Evolutionary conservation across 257 asterid species (phyloP), one percentile per base, ranked within the genome.

Genomic region (Linaria vulgaris): DNA sequence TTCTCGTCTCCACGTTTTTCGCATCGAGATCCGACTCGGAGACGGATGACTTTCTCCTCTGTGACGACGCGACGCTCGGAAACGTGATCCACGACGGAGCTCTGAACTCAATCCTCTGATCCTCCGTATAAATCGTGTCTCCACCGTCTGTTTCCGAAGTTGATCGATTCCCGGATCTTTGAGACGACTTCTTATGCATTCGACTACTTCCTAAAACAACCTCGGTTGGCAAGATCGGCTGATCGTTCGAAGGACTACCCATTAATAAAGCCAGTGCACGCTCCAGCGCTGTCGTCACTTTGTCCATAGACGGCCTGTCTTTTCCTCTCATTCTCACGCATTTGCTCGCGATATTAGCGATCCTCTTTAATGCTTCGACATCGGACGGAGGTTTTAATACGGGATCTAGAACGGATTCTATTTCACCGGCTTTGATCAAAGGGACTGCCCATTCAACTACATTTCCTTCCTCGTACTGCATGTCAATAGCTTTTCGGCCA

Each of bases 371-470:
- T 6, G 96, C 95, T 67, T 86, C 98, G 21, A 81, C 50, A 69
- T 88, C 90, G 0, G 79, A 52, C 4, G 98, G 94, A 15, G 74
- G 79, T 56, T 84, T 86, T 63, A 88, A 58, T 22, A 61, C 63
- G 3, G 95, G 95, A 69, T 91, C 98, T 31, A 91, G 70, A 30
- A 88, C 59, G 19, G 83, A 64, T 39, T 82, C 83, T 9, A 88
- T 59, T 1, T 86, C 91, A 3, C 95, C 95, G 0, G 79, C 71
- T 74, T 88, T 86, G 64, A 91, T 86, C 73, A 85, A 63, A 44
- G 98, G 98, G 48, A 82, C 96, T 3, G 95, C 98, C 98, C 98
- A 91, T 76, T 91, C 98, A 1, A 88, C 98, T 57, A 91, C 74
- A 56, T 91, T 91, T 17, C 98, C 98, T 75, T 84, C 91, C 56